phyloP scores from a whole-genome alignment of 305 asterid genomes.

The Andrographis paniculata region DNA sequence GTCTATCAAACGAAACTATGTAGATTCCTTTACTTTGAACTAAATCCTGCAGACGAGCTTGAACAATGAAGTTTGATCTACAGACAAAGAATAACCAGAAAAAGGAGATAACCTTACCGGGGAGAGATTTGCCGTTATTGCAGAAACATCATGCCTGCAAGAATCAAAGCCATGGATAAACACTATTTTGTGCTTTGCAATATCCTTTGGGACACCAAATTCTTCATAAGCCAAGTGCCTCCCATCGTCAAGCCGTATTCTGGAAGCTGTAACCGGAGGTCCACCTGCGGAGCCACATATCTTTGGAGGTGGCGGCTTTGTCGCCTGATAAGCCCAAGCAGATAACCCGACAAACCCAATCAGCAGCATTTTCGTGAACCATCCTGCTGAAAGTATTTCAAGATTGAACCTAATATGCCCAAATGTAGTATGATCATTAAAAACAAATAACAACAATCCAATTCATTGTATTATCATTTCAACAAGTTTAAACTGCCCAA shows the following conservation, averaged over 20 bases:
- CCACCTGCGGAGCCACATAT: conserved; percentile 48
- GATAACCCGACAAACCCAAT: conserved; percentile 35
- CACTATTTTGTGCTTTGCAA: conserved; percentile 50
- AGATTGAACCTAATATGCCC: too few relatives aligned
- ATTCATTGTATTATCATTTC: too few relatives aligned
- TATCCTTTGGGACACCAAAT: conserved; percentile 43
- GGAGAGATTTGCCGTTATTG: conserved; percentile 32
- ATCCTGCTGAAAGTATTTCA: conserved; percentile 26
- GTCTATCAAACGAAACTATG: too few relatives aligned
- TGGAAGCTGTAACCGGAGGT: conserved; percentile 49
- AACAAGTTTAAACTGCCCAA: too few relatives aligned
- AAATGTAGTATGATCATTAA: too few relatives aligned
- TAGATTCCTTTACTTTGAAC: conserved; percentile 35
- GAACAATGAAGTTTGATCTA: too few relatives aligned
- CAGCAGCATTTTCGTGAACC: conserved; percentile 32
- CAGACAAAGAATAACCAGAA: too few relatives aligned
- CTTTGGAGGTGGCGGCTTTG: conserved; percentile 47
- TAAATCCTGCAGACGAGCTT: too few relatives aligned
- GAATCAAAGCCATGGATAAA: conserved; percentile 44
- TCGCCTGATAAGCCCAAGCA: conserved; percentile 54
- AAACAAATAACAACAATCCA: too few relatives aligned
- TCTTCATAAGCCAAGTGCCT: conserved; percentile 60
- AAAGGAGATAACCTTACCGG: too few relatives aligned
- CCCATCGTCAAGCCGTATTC: conserved; percentile 59
- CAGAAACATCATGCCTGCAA: conserved; percentile 36